Evolutionary conservation across 1,284 basidiomycete species (phyloP).

Genomic region (Retiboletus fuscus): DNA sequence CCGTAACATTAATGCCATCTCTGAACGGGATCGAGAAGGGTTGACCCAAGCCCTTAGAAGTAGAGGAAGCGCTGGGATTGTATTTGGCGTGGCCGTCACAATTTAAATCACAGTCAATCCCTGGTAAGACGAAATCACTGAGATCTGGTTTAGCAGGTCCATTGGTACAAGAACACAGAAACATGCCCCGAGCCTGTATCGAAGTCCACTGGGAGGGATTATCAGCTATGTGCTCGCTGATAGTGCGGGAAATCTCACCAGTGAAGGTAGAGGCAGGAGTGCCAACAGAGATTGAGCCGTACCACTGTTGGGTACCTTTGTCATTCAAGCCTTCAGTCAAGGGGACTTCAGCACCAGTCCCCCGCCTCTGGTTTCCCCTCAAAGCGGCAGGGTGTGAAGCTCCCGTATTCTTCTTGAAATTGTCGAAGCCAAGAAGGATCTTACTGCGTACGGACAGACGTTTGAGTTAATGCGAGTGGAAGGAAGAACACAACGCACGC

Average conservation of each 20-base stretch:
- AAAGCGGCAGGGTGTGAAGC: too few relatives aligned
- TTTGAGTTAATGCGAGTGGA: too few relatives aligned
- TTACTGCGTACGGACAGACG: too few relatives aligned
- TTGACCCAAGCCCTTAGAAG: conserved; percentile 38
- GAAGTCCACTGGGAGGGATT: conserved; percentile 27
- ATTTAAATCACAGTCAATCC: too few relatives aligned
- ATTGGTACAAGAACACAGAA: not conserved
- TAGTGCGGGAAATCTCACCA: conserved; percentile 16
- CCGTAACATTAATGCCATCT: conserved; percentile 46
- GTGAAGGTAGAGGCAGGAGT: conserved; percentile 26
- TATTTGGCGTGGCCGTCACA: conserved; percentile 50
- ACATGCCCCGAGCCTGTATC: conserved; percentile 36
- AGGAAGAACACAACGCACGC: too few relatives aligned
- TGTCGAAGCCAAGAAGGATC: too few relatives aligned
- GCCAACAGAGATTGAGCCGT: conserved; percentile 34
- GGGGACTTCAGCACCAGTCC: conserved; percentile 14
- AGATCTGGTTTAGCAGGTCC: not conserved
- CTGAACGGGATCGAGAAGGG: conserved; percentile 45
- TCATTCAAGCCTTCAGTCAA: conserved; percentile 34
- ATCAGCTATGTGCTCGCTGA: not conserved
- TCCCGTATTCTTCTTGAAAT: too few relatives aligned
- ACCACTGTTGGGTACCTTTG: conserved; percentile 23
- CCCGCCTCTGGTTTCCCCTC: too few relatives aligned
- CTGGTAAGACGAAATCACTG: too few relatives aligned
- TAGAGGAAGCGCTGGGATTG: conserved; percentile 44